Evolutionary conservation across 2,329 filamentous ascomycete genomes (phyloP).

Genomic region (Pseudocercospora pini-densiflorae): DNA sequence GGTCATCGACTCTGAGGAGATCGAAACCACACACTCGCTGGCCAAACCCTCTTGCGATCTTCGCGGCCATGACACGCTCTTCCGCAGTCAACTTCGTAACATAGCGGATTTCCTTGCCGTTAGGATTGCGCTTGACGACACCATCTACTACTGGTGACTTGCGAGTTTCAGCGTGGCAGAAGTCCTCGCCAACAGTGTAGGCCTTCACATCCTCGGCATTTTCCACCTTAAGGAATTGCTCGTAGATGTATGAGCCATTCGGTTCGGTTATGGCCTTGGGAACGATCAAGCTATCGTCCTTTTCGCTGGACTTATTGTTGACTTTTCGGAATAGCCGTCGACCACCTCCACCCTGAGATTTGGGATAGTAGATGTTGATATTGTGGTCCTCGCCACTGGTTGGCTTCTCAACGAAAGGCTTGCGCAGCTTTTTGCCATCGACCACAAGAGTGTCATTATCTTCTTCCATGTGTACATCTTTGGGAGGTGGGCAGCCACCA

Average conservation of each 20-base stretch:
- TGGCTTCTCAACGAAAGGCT: slow-evolving; percentile 98
- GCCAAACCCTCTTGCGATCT: slow-evolving; percentile 89
- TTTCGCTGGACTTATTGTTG: slow-evolving; percentile 98
- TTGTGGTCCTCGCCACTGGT: slow-evolving; percentile 99
- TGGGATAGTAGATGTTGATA: slow-evolving; percentile 96
- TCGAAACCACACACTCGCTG: slow-evolving; percentile 97
- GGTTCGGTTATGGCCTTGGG: slow-evolving; percentile 83
- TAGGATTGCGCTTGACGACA: slow-evolving; percentile 91
- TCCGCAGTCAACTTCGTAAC: slow-evolving; percentile 82
- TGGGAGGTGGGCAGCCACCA: slow-evolving; percentile 60
- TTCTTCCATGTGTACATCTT: slow-evolving; percentile 82
- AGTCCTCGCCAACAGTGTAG: slow-evolving; percentile 91
- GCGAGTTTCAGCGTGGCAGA: slow-evolving; percentile 94
- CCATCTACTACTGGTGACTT: slow-evolving; percentile 98
- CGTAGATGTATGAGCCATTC: slow-evolving; percentile 88
- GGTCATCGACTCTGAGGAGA: slow-evolving; percentile 81
- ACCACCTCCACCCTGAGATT: slow-evolving; percentile 83
- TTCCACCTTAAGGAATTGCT: slow-evolving; percentile 94
- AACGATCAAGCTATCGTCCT: slow-evolving; percentile 73
- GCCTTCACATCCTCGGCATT: slow-evolving; percentile 99
- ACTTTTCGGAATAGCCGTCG: slow-evolving; percentile 94
- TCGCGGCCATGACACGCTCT: slow-evolving; percentile 84
- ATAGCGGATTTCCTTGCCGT: slow-evolving; percentile 96
- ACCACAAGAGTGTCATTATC: slow-evolving; percentile 87
- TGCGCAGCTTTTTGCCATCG: slow-evolving; percentile 79